phyloP scores from a whole-genome alignment of 2,329 filamentous ascomycete species.

The Gliomastix tumulicola region DNA sequence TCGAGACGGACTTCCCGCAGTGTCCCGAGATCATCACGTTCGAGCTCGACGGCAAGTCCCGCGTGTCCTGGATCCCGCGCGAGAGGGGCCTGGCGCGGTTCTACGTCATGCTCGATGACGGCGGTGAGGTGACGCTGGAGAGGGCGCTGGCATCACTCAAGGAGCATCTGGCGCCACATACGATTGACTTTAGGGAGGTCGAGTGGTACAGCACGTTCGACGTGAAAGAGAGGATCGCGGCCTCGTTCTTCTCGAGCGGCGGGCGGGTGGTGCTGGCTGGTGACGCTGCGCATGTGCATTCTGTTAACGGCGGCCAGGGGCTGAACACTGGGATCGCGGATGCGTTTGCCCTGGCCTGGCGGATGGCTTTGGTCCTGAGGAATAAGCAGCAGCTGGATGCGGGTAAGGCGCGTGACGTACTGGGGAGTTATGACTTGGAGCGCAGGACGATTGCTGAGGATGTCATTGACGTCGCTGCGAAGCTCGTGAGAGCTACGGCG shows the following conservation, averaged over 20 bases:
- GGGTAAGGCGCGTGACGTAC: slow-evolving; percentile 14
- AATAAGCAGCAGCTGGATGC: slow-evolving; percentile 14
- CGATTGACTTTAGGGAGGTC: slow-evolving; percentile 31
- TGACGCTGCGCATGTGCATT: slow-evolving; percentile 24
- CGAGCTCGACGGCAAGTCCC: slow-evolving; percentile 33
- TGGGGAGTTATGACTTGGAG: slow-evolving; percentile 36
- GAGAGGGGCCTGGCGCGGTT: slow-evolving; percentile 39
- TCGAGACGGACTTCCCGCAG: slow-evolving; percentile 39
- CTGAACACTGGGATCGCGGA: slow-evolving; percentile 27
- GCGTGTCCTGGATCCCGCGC: slow-evolving; percentile 40
- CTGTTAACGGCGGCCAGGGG: slow-evolving; percentile 23
- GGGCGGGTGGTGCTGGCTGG: slow-evolving; percentile 22
- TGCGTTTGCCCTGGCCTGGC: slow-evolving; percentile 34
- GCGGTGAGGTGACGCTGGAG: slow-evolving; percentile 32
- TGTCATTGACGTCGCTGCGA: slow-evolving; percentile 38
- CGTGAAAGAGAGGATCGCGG: slow-evolving; percentile 27
- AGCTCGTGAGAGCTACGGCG: slow-evolving; percentile 35
- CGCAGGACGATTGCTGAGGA: slow-evolving; percentile 32
- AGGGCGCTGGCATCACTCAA: slow-evolving; percentile 32
- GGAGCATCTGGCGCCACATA: slow-evolving; percentile 33
- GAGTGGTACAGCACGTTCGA: slow-evolving; percentile 45
- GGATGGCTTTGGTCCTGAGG: slow-evolving; percentile 22
- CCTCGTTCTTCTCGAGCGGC: slow-evolving; percentile 23
- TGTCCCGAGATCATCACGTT: slow-evolving; percentile 41
- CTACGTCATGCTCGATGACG: slow-evolving; percentile 37